These are phyloP conservation scores for Coemansia sp. DNA, from an alignment of 192 early-diverging fungal genomes.

Conservation along the genomic window DNA sequence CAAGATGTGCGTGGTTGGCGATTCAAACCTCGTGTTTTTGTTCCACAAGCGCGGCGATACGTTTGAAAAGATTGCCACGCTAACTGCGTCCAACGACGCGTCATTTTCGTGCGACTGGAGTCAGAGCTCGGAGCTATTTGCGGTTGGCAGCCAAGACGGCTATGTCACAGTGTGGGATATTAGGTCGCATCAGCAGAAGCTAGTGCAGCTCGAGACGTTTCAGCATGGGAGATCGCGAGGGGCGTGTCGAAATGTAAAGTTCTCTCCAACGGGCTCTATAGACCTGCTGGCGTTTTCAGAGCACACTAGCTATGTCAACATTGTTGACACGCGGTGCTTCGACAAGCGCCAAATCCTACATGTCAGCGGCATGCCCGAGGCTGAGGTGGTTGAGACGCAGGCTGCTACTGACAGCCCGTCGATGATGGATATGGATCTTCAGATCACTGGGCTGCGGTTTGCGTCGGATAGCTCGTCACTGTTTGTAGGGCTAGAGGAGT, in stretches of 20 bases:
- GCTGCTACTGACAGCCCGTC: constrained; percentile 16
- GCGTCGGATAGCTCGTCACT: constrained; percentile 76
- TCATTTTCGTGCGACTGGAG: constrained; percentile 96
- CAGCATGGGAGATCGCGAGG: constrained; percentile 60
- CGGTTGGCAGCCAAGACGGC: constrained; percentile 93
- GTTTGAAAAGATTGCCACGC: constrained; percentile 69
- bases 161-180: constrained; percentile 92
- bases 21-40: constrained; percentile 79
- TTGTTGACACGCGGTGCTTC: constrained; percentile 89
- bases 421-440: constrained; percentile 52
- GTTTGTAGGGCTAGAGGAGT: constrained; percentile 86
- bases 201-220: constrained; percentile 65
- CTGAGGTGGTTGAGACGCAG: constrained; percentile 10
- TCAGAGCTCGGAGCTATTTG: constrained; percentile 88
- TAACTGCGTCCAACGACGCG: constrained; percentile 76
- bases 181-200: constrained; percentile 61
- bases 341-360: constrained; percentile 75
- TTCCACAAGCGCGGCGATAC: constrained; percentile 67
- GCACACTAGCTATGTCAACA: constrained; percentile 66
- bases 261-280: constrained; percentile 80
- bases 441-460: constrained; percentile 83
- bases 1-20: constrained; percentile 89
- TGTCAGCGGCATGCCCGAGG: constrained; percentile 48
- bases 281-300: constrained; percentile 83
- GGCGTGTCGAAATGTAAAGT: constrained; percentile 86